Evolutionary conservation across 148 eudicot genomes (phyloP), one percentile per base, ranked within the genome.

Genomic region (Vaccinium myrtillus): DNA sequence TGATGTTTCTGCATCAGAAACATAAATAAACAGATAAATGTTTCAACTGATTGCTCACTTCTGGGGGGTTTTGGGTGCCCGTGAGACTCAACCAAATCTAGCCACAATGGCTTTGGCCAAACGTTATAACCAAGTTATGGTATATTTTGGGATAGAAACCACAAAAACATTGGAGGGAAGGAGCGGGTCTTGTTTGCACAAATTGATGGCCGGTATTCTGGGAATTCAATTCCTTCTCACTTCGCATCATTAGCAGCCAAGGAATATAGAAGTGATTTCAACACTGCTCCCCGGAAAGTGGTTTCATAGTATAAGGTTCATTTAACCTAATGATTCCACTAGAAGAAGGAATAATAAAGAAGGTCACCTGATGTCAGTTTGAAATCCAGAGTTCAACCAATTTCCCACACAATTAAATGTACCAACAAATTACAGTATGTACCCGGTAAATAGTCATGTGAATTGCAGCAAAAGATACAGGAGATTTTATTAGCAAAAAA

Each of bases 261-360:
- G 15, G 19, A 36, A 71, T 43, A 43, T 75, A 43, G 25, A 18
- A 16, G 51, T 75, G 27, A 75, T 75, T 75, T 18, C 53, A 46
- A 4, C 75, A 9, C 14, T 27, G 75, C 14, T 69, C 18, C 15
- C 13, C 4, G 10, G 9, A 27, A 5, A 18, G 78, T 48, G 36
- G 39, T 21, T 21, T 30, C 67, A 30, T 30, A 79, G 56, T 55
- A 79, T 12, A 30, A 50, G 59, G 59, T 25, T 5, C 36, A 8
- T 54, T 55, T 79, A 25, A n/a, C 56, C 65, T 54, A 19, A 54
- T 9, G 48, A 79, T 54, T 79, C 67, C 80, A 75, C 78, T 13
- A 16, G 39, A 10, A 79, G 23, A 79, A 7, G 48, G 48, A 2
- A 55, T 55, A 32, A 25, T 12, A 8, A 25, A 78, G 61, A 25